Evolutionary conservation across 2,329 filamentous ascomycete species (phyloP).

Genomic region (Pestalotiopsis sp.): DNA sequence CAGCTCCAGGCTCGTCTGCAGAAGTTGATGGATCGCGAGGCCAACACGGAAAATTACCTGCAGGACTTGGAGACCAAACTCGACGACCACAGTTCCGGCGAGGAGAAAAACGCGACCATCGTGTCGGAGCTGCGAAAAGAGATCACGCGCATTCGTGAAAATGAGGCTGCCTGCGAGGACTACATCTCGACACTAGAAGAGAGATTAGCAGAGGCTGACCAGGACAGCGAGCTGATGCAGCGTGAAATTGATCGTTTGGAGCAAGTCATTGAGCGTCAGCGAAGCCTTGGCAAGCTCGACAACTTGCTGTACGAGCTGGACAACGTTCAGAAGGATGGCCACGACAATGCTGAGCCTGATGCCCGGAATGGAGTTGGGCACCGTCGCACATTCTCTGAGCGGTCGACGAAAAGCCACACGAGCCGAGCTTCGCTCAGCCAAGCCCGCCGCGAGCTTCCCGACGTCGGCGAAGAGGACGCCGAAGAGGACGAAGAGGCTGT

Average conservation of each 20-base stretch:
- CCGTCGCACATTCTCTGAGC: conserved; percentile 47
- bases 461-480: conserved; percentile 46
- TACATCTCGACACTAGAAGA: conserved; percentile 98
- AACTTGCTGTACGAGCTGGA: conserved; percentile 90
- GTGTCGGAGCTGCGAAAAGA: conserved; percentile 89
- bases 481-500: conserved; percentile 31
- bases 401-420: conserved; percentile 55
- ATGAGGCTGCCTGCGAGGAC: conserved; percentile 86
- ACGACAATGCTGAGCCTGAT: conserved; percentile 35
- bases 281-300: conserved; percentile 92
- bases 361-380: conserved; percentile 41
- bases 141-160: conserved; percentile 82
- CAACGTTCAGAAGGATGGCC: conserved; percentile 64
- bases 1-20: conserved; percentile 89
- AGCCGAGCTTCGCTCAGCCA: conserved; percentile 50
- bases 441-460: conserved; percentile 53
- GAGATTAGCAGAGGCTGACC: conserved; percentile 90
- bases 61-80: conserved; percentile 89
- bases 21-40: conserved; percentile 88
- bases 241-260: conserved; percentile 92
- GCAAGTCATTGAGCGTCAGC: conserved; percentile 91
- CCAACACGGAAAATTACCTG: conserved; percentile 88
- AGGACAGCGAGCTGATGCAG: conserved; percentile 95
- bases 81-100: conserved; percentile 85
- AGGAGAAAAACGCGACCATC: conserved; percentile 87